phyloP scores from a whole-genome alignment of 495 filamentous ascomycete genomes.

The Talaromyces stipitatus region DNA sequence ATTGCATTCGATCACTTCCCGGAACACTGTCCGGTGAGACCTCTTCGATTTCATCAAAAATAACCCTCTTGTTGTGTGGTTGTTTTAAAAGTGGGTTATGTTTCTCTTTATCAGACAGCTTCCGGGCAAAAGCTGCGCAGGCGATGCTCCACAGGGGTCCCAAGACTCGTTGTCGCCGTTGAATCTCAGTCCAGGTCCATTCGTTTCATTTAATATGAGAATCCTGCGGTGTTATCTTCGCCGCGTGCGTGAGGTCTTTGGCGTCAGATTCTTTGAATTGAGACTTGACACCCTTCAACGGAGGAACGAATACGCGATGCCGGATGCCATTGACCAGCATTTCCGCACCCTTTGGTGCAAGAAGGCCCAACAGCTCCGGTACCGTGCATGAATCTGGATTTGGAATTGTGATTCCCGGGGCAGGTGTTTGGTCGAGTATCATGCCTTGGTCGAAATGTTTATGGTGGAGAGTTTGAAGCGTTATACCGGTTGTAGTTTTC shows the following conservation, averaged over 20 bases:
- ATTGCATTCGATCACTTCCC: slow-evolving; percentile 12
- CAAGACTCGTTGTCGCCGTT: slow-evolving; percentile 41
- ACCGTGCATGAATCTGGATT: slow-evolving; percentile 34
- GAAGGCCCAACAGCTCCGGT: slow-evolving; percentile 28
- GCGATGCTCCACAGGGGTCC: slow-evolving; percentile 48
- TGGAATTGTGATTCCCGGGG: slow-evolving; percentile 44
- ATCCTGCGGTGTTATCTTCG: slow-evolving; percentile 47
- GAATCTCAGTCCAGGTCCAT: slow-evolving; percentile 40
- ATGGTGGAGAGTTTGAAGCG: slow-evolving; percentile 76
- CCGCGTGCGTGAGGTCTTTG: slow-evolving; percentile 29
- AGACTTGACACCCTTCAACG: slow-evolving; percentile 36
- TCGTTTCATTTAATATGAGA: slow-evolving; percentile 45
- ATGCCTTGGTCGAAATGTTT: slow-evolving; percentile 67
- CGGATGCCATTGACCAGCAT: slow-evolving; percentile 56
- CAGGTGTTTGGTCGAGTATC: slow-evolving; percentile 61
- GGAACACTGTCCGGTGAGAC: slow-evolving; percentile 22
- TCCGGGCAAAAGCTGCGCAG: slow-evolving; percentile 16
- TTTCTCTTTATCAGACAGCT: slow-evolving; percentile 9
- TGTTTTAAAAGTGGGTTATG: slow-evolving; percentile 3
- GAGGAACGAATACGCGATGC: slow-evolving; percentile 56
- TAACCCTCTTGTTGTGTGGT: slow-evolving; percentile 30
- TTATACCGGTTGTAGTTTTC: slow-evolving; percentile 55
- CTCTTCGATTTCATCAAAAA: slow-evolving; percentile 32
- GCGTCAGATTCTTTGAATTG: slow-evolving; percentile 4
- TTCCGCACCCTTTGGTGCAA: slow-evolving; percentile 43